These are phyloP conservation scores for Remersonia thermophila DNA, from an alignment of 2,329 filamentous ascomycete genomes.

Conservation along the genomic window DNA sequence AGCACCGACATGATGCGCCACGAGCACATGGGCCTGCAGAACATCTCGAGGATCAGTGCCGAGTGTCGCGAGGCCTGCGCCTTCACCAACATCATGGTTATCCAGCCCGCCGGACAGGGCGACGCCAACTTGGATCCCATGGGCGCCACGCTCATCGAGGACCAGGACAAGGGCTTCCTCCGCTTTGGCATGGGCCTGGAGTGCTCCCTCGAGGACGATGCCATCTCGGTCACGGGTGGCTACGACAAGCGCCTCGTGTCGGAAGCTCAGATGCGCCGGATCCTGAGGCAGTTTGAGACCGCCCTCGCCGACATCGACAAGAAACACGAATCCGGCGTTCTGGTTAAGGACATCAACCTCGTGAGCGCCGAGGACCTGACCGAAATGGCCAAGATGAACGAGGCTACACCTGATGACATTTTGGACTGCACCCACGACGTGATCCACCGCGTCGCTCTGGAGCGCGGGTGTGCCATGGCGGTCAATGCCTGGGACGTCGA, in stretches of 20 bases:
- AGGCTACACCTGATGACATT: neutral
- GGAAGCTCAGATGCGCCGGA: neutral
- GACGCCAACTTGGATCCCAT: slow-evolving; percentile 7
- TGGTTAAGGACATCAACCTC: neutral
- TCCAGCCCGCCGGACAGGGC: slow-evolving; percentile 16
- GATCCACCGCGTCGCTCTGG: neutral
- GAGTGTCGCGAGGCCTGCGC: slow-evolving; percentile 3
- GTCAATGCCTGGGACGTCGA: slow-evolving; percentile 13
- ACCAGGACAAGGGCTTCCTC: too few species aligned
- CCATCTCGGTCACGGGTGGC: neutral
- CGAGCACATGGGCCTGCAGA: slow-evolving; percentile 17
- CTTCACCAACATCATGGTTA: slow-evolving; percentile 22
- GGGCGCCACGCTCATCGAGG: slow-evolving; percentile 6
- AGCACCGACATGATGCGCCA: slow-evolving; percentile 15
- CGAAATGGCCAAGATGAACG: neutral
- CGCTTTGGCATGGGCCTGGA: too few species aligned
- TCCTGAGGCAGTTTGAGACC: neutral
- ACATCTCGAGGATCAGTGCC: slow-evolving; percentile 13
- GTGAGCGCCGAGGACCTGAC: neutral
- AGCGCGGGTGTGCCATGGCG: slow-evolving; percentile 3
- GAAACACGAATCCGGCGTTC: neutral
- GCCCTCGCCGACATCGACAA: neutral
- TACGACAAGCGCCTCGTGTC: slow-evolving; percentile 1
- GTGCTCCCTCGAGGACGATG: too few species aligned
- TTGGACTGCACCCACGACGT: slow-evolving; percentile 4